phyloP scores from a whole-genome alignment of 2,329 filamentous ascomycete species.

The Colletotrichum spinosum region DNA sequence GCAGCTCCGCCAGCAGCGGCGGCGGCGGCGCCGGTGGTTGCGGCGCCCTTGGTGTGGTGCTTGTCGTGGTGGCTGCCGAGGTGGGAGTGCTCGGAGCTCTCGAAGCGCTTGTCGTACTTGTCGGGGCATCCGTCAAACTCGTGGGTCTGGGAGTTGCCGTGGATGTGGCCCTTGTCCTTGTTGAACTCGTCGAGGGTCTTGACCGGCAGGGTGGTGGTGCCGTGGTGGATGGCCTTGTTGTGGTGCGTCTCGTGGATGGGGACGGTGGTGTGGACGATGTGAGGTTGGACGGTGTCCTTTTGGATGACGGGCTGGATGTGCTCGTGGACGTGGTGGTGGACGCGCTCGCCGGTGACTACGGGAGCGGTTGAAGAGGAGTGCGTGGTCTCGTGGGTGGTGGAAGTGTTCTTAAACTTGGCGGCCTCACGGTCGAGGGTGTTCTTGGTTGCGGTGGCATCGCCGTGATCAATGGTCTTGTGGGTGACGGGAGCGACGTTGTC shows the following conservation, averaged over 20 bases:
- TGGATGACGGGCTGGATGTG: constrained; percentile 78
- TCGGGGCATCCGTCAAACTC: constrained; percentile 73
- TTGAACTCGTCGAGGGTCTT: constrained; percentile 74
- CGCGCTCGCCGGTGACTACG: constrained; percentile 44
- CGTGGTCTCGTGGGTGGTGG: constrained; percentile 45
- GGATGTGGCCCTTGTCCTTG: constrained; percentile 58
- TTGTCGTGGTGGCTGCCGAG: not conserved
- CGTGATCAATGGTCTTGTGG: constrained; percentile 71
- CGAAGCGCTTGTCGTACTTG: constrained; percentile 48
- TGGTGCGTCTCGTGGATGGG: constrained; percentile 81
- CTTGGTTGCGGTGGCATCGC: constrained; percentile 61
- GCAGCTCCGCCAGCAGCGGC: constrained; percentile 5
- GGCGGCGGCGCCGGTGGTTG: not conserved
- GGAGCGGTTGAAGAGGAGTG: constrained; percentile 43
- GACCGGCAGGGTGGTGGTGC: constrained; percentile 70
- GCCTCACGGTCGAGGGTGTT: constrained; percentile 63
- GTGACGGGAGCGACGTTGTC: constrained; percentile 70
- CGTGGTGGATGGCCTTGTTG: constrained; percentile 74
- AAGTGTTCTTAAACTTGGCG: constrained; percentile 45
- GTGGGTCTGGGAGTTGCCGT: constrained; percentile 45
- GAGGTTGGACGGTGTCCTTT: constrained; percentile 75
- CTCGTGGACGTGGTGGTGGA: constrained; percentile 68
- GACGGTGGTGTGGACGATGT: constrained; percentile 77
- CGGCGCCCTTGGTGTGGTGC: constrained; percentile 1
- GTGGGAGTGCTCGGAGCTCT: constrained; percentile 27